Percentiles rank a stretch among this genome's conserved stretches.
phyloP scores from a whole-genome alignment of 148 eudicot genomes.

The Bassia scoparia region DNA sequence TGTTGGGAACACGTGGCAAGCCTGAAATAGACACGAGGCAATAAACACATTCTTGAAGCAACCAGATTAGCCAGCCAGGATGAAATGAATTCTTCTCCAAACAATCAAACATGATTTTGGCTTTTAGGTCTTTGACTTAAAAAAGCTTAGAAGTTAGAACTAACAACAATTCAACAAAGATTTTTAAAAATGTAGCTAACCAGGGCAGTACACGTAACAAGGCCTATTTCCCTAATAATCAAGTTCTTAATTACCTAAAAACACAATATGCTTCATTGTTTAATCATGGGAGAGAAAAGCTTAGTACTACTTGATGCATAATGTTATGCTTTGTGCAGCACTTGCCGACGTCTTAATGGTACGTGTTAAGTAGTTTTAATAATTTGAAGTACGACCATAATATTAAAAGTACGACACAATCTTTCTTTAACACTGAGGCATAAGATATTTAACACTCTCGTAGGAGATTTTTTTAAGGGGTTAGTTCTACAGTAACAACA shows the following conservation, averaged over 20 bases:
- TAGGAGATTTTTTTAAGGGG: neutral
- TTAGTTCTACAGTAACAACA: no score
- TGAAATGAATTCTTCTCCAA: neutral
- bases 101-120: neutral
- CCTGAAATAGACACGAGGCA: neutral
- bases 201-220: neutral
- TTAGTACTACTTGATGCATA: neutral
- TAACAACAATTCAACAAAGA: no score
- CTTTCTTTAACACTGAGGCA: neutral
- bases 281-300: neutral
- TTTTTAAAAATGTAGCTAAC: no score
- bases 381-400: neutral
- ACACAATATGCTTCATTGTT: neutral
- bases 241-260: neutral
- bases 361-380: neutral
- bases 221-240: neutral
- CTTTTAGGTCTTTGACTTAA: neutral
- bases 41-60: neutral
- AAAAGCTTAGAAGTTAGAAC: neutral
- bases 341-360: conserved; percentile 13
- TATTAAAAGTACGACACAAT: neutral
- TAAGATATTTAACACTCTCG: neutral
- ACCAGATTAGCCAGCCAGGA: neutral
- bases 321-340: no score
- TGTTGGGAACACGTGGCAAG: neutral